Evolutionary conservation across 1,284 basidiomycete genomes (phyloP), one percentile per base, ranked within the genome.

Genomic region (Wallemia ichthyophaga): DNA sequence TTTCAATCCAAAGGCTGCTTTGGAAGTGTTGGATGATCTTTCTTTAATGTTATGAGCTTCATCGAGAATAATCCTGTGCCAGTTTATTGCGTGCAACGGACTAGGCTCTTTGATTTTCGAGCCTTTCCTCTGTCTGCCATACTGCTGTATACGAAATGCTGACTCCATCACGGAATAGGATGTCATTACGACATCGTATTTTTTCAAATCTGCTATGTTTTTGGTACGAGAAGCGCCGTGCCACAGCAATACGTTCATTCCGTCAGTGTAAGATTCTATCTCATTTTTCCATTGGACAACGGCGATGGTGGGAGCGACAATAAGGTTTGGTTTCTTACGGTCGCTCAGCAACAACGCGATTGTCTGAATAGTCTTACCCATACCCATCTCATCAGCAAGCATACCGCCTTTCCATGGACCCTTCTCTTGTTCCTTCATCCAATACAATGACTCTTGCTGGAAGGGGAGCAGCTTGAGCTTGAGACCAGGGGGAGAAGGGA

Each of bases 271-370:
- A 65, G 80, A 71, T 32, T 80, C 79, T 60, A 98, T 88, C 69
- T 99, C 94, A 68, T 92, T 88, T 64, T 81, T 79, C 94, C 94
- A 98, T 72, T 99, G 92, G 81, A 98, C 91, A 63, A 99, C 80
- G 25, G 94, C 94, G 57, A 96, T 92, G 1, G 89, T 94, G 1
- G 87, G 87, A 23, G 92, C 92, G 28, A 98, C 76, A 23, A 98
- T 86, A 9, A 98, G 76, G 61, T 87, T 91, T 0, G 88, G 88
- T 67, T 79, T 83, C 62, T 76, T 72, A 57, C 76, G 71, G 67
- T 87, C 83, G 0, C 82, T 81, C 1, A 92, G 78, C 32, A 98
- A 75, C 28, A 98, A 75, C 1, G 88, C 78, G 58, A 98, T 91
- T 65, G 92, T 91, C 68, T 98, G 94, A 62, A 98, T 95, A 0